Base-by-base conservation (phyloP, 768 basidiomycete species). In the Ramaria sp. region DNA sequence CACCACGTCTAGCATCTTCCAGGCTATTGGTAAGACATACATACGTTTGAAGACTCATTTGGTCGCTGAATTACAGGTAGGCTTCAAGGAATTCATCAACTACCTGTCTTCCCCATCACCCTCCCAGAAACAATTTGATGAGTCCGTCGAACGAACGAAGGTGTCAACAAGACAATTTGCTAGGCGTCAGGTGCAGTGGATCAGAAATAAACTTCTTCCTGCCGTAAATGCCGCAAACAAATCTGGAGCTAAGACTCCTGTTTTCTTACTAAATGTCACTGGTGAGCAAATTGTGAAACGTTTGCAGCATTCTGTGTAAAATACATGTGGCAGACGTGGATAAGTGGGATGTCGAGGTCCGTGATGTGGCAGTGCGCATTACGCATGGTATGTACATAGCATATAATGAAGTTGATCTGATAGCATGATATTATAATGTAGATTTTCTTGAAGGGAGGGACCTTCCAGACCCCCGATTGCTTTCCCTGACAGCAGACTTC, bases 181-280 rank as follows among this genome's bases (percentile, higher is more conserved):
- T 0, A 91, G 88, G 66, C 75, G 85, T 39, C 96, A 99, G 67
- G 76, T 94, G 42, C 82, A 85, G 37, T 99, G 96, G 96, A 84
- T 98, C 48, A 77, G 81, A 39, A 91, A 91, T 66, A 95, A 96
- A 69, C 70, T 98, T 13, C 68, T 96, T 37, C 94, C 93, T 2
- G 83, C 80, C 3, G 71, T 86, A 13, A 66, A 76, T 34, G 72
- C 75, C 11, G 76, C 80, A 9, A 80, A 81, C 55, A 61, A 64
- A 10, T 62, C 71, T 19, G 70, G 67, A 9, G 58, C 58, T 22
- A 61, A 41, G 61, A 74, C 63, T 59, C 74, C 66, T 61, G 71
- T 64, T 71, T 83, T 86, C 66, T 67, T 89, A 33, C 71, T 87
- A 30, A 83, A 91, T 65, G 87, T 89, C 3, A 82, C 82, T 51